Evolutionary conservation across 495 filamentous ascomycete genomes (phyloP), one percentile per base, ranked within the genome.

Genomic region (Jackrogersella multiformis): DNA sequence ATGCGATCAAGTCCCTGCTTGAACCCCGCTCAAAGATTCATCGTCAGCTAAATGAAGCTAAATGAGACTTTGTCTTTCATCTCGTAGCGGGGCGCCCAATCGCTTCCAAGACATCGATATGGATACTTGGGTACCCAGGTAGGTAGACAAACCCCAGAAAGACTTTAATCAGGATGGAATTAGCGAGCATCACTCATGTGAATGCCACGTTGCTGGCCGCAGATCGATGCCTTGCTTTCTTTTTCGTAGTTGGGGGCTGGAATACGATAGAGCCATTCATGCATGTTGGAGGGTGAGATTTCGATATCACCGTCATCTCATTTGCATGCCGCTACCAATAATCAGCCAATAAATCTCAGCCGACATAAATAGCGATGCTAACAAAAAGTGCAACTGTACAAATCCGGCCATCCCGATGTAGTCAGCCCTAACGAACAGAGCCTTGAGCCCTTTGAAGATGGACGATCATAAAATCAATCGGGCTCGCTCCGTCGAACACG

Each of bases 351-450:
- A 21, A 54, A 35, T 13, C 60, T 62, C 58, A 58, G 65, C 65
- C 49, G 34, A 69, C 60, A 56, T 48, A 56, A 60, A 69, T 60
- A 69, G 13, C 23, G 56, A 55, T 46, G 35, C 12, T 61, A 53
- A 34, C 18, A 12, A 55, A 38, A 8, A 34, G 48, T 57, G 54
- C 55, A 52, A 39, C 16, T 21, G 16, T 38, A 16, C 9, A 34
- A 30, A 28, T 32, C 55, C 55, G 55, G 60, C 0, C n/a, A 46
- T 12, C 24, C 66, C 49, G 36, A 53, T 58, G 16, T 54, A 21
- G 61, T 69, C 42, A 69, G 61, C 56, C 56, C 66, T 60, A 69
- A 20, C 34, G 13, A 28, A 18, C 44, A 48, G 60, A 69, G 48
- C 55, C 39, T 69, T 51, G 24, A 28, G 12, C 9, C 16, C 13